Evolutionary conservation across 2,329 filamentous ascomycete genomes (phyloP).

Genomic region (Cercospora sp.): DNA sequence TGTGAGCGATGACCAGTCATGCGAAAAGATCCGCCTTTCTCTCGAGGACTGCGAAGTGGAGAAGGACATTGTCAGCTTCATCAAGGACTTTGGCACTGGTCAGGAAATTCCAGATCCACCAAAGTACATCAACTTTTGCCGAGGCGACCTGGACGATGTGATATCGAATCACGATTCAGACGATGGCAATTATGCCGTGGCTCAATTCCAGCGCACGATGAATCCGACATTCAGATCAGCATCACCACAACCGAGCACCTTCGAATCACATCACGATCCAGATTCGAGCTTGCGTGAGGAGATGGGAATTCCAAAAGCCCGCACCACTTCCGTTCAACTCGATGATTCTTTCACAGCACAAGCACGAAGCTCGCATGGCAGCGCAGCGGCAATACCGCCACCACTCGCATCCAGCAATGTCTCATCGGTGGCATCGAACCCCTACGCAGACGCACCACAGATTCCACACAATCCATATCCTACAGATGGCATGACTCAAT

Average conservation of each 20-base stretch:
- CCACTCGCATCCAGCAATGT: slow-evolving; percentile 30
- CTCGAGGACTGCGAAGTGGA: slow-evolving; percentile 96
- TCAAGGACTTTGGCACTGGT: slow-evolving; percentile 83
- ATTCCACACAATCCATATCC: slow-evolving; percentile 93
- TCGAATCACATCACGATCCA: slow-evolving; percentile 87
- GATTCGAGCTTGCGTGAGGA: slow-evolving; percentile 71
- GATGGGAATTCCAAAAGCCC: slow-evolving; percentile 55
- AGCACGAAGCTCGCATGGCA: slow-evolving; percentile 35
- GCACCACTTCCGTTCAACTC: slow-evolving; percentile 34
- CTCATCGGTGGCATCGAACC: slow-evolving; percentile 28
- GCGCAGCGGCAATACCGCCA: slow-evolving; percentile 24
- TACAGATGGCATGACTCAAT: slow-evolving; percentile 94
- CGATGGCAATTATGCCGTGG: slow-evolving; percentile 88
- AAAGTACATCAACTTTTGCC: slow-evolving; percentile 98
- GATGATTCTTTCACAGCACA: slow-evolving; percentile 35
- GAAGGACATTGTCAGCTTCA: slow-evolving; percentile 88
- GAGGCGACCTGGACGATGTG: slow-evolving; percentile 77
- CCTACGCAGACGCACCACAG: slow-evolving; percentile 58
- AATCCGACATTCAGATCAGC: slow-evolving; percentile 96
- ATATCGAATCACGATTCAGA: slow-evolving; percentile 76
- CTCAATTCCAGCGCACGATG: slow-evolving; percentile 91
- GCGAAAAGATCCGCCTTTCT: slow-evolving; percentile 91
- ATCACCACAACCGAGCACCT: slow-evolving; percentile 90
- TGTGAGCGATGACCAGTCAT: slow-evolving; percentile 91
- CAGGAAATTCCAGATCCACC: slow-evolving; percentile 97